These are phyloP conservation scores for Penicillium maclennaniae DNA, from an alignment of 495 filamentous ascomycete species.

Conservation along the genomic window DNA sequence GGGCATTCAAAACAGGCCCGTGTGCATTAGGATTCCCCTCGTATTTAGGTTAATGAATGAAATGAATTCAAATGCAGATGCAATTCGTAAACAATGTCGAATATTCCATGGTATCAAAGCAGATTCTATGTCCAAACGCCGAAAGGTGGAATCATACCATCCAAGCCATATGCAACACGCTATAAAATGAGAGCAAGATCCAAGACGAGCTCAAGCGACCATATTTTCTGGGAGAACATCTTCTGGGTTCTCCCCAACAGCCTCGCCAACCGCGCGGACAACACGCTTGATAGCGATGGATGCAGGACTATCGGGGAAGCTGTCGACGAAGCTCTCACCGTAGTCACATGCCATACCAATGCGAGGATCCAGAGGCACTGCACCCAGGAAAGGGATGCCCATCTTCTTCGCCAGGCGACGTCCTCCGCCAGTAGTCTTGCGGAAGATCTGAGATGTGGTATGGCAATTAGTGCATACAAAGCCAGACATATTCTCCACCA, in stretches of 20 bases:
- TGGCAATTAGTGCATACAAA: slow-evolving; percentile 93
- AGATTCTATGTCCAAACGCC: slow-evolving; percentile 18
- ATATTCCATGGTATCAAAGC: slow-evolving; percentile 16
- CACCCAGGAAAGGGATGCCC: slow-evolving; percentile 80
- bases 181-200: not conserved
- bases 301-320: slow-evolving; percentile 87
- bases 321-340: slow-evolving; percentile 95
- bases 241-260: slow-evolving; percentile 55
- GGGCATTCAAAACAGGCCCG: too few relatives aligned
- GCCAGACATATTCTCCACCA: slow-evolving; percentile 97
- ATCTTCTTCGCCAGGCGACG: slow-evolving; percentile 74
- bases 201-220: slow-evolving; percentile 18
- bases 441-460: slow-evolving; percentile 73
- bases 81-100: slow-evolving; percentile 4
- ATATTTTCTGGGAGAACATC: slow-evolving; percentile 38
- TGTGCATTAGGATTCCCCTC: too few relatives aligned
- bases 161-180: slow-evolving; percentile 18
- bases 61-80: too few relatives aligned
- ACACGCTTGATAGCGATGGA: slow-evolving; percentile 72
- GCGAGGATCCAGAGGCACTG: slow-evolving; percentile 88
- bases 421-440: slow-evolving; percentile 86
- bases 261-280: slow-evolving; percentile 62
- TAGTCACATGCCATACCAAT: slow-evolving; percentile 96
- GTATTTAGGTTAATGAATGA: too few relatives aligned
- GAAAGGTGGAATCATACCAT: slow-evolving; percentile 4